phyloP scores from a whole-genome alignment of 306 rosid species.

The Acacia melanoxylon region DNA sequence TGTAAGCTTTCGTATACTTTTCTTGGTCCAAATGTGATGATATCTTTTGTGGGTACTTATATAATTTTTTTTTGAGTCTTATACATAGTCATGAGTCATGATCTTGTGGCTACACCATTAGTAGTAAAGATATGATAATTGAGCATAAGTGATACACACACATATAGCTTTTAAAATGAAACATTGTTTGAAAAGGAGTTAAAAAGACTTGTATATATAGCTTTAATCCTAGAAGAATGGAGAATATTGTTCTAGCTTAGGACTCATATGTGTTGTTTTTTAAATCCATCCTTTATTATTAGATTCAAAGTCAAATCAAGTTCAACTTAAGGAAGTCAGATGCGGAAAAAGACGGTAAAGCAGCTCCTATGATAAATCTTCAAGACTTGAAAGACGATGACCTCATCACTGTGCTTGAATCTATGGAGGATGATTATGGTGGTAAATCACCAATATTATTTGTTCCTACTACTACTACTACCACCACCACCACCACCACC shows the following conservation, averaged over 20 bases:
- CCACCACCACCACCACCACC: no score
- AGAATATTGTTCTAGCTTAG: neutral
- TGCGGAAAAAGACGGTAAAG: no score
- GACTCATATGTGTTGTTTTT: neutral
- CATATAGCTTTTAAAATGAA: neutral
- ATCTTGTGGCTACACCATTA: neutral
- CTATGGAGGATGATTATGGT: constrained; percentile 9
- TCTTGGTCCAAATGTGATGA: neutral
- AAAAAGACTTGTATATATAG: neutral
- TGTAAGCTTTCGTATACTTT: neutral
- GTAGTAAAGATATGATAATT: neutral
- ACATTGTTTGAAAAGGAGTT: neutral
- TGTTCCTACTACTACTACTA: no score
- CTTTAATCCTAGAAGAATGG: neutral
- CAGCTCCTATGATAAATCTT: no score
- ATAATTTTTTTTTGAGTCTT: neutral
- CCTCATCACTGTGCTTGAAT: neutral
- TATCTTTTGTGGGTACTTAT: neutral
- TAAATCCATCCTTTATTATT: neutral
- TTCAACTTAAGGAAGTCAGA: neutral
- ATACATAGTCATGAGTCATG: neutral
- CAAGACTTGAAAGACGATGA: no score
- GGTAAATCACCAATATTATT: neutral
- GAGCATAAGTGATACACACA: no score
- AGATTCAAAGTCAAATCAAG: neutral